phyloP scores from a whole-genome alignment of 345 rosid species.

The Cardamine occulta region DNA sequence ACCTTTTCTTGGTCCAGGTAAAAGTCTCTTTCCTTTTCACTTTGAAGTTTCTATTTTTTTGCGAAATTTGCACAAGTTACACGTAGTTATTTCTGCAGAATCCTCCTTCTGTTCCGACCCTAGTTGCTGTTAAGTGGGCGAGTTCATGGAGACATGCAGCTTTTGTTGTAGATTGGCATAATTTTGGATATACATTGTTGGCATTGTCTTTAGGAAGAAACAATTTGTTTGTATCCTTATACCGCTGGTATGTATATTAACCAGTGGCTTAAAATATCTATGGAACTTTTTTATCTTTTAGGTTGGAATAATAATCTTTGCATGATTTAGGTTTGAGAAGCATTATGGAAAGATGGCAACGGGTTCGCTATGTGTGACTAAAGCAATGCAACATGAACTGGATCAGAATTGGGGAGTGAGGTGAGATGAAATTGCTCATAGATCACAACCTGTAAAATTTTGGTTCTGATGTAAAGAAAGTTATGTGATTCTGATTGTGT shows the following conservation, averaged over 20 bases:
- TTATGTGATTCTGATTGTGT: not conserved
- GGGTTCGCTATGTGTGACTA: constrained; percentile 87
- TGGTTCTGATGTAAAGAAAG: not conserved
- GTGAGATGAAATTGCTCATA: constrained; percentile 54
- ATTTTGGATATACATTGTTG: constrained; percentile 92
- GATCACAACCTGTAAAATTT: constrained; percentile 33
- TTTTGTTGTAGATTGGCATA: constrained; percentile 93
- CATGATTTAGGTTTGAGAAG: constrained; percentile 73
- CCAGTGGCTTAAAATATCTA: constrained; percentile 12
- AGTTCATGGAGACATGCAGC: constrained; percentile 75
- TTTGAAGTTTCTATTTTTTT: not conserved
- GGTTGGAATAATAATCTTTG: not conserved
- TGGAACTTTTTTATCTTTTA: not conserved
- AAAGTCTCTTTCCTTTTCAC: constrained; percentile 30
- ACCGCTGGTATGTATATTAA: constrained; percentile 63
- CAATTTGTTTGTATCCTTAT: constrained; percentile 73
- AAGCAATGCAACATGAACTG: constrained; percentile 97
- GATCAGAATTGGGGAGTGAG: constrained; percentile 95
- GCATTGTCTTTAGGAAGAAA: constrained; percentile 88
- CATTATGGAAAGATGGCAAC: constrained; percentile 84
- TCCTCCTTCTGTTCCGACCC: constrained; percentile 95
- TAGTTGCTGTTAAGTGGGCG: constrained; percentile 90
- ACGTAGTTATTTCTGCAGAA: constrained; percentile 53
- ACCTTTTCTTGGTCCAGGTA: constrained; percentile 90
- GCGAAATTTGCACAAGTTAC: not conserved